Conservation (phyloP, 768 basidiomycete species). For the Podaxis pistillaris region DNA sequence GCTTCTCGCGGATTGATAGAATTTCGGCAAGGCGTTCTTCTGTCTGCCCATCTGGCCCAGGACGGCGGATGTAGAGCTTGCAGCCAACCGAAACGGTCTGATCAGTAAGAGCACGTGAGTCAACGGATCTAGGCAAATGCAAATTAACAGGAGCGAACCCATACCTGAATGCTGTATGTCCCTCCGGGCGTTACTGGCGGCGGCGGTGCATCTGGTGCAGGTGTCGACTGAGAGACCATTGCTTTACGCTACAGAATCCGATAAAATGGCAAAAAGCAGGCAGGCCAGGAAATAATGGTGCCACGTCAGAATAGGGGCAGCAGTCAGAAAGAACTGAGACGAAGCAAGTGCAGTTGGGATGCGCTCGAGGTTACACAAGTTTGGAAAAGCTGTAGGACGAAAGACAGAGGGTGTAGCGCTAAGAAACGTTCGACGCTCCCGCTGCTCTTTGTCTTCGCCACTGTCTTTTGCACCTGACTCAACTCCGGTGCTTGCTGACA, state of each 20-base stretch:
- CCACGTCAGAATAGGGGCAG: conserved; percentile 11
- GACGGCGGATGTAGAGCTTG: conserved; percentile 90
- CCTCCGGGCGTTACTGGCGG: conserved; percentile 73
- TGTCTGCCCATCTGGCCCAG: conserved; percentile 64
- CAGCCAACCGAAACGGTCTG: conserved; percentile 88
- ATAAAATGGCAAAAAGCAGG: conserved; percentile 12
- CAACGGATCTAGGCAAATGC: conserved; percentile 23
- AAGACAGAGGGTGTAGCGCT: not conserved
- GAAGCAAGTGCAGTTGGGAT: not conserved
- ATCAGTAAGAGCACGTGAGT: conserved; percentile 26
- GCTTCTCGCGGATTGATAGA: conserved; percentile 90
- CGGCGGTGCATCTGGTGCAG: conserved; percentile 46
- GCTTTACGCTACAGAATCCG: conserved; percentile 13
- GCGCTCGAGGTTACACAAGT: not conserved
- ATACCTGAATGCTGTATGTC: conserved; percentile 72
- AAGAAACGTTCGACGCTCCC: conserved; percentile 1
- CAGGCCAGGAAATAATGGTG: not conserved
- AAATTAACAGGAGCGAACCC: conserved; percentile 25
- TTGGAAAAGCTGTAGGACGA: not conserved
- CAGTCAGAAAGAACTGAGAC: not conserved
- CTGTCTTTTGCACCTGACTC: conserved; percentile 10
- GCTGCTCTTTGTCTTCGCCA: conserved; percentile 9
- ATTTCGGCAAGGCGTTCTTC: conserved; percentile 97
- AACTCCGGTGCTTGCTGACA: conserved; percentile 14
- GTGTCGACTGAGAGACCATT: conserved; percentile 40